A percentile compares a stretch with the other conserved stretches of the same genome.
Evolutionary conservation across 495 filamentous ascomycete species (phyloP).

Genomic region (Penicillium egyptiacum): DNA sequence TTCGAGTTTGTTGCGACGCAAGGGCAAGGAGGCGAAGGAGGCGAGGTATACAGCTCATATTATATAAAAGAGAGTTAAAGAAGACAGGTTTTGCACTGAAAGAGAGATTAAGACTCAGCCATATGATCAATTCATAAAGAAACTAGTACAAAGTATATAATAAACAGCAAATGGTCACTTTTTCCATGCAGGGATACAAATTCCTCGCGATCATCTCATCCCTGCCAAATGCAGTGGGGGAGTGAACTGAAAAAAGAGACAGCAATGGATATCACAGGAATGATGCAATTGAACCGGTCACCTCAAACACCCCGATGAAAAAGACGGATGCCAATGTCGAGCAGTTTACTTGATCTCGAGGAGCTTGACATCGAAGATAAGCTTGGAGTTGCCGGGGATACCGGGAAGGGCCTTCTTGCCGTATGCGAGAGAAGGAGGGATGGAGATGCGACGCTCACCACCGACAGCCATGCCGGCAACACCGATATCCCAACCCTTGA

Average conservation of each 20-base stretch:
- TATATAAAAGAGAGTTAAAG: not conserved
- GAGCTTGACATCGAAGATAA: conserved; percentile 92
- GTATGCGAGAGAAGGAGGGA: conserved; percentile 83
- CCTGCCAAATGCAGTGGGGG: conserved; percentile 30
- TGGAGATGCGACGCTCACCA: conserved; percentile 86
- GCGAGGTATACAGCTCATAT: not conserved
- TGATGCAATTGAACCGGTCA: conserved; percentile 34
- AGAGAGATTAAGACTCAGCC: not conserved
- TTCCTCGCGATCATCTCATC: conserved; percentile 44
- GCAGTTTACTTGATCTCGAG: conserved; percentile 60
- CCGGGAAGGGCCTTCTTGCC: conserved; percentile 74
- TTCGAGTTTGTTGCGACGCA: not conserved
- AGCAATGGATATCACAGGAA: conserved; percentile 49
- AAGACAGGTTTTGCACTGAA: not conserved
- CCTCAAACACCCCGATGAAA: conserved; percentile 39
- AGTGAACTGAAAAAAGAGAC: conserved; percentile 33
- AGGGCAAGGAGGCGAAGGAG: not conserved
- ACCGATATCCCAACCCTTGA: conserved; percentile 98
- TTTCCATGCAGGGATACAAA: conserved; percentile 31
- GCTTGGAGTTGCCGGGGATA: conserved; percentile 85
- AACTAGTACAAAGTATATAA: conserved; percentile 19
- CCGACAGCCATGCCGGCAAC: conserved; percentile 87
- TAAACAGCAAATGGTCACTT: conserved; percentile 25
- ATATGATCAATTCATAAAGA: conserved; percentile 17
- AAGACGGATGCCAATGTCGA: conserved; percentile 25